These are phyloP conservation scores for Aureobasidium sp. DNA, from an alignment of 2,329 filamentous ascomycete genomes.

Conservation along the genomic window DNA sequence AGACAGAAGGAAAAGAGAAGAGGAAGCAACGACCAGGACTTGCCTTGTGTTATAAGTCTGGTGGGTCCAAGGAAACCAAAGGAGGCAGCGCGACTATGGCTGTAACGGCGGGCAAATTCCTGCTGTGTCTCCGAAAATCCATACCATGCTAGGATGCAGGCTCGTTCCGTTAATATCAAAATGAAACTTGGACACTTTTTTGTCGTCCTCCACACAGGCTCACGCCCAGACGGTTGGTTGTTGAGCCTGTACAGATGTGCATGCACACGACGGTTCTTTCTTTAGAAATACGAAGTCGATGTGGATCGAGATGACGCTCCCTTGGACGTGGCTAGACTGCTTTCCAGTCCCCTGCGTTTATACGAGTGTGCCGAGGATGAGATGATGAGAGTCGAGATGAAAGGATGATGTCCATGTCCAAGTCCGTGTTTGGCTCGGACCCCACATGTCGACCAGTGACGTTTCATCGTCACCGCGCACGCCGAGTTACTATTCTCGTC, in stretches of 20 bases:
- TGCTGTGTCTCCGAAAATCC: neutral
- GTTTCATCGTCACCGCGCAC: neutral
- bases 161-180: constrained; percentile 5
- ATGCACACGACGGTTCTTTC: neutral
- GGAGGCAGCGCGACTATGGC: constrained; percentile 1
- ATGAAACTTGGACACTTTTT: neutral
- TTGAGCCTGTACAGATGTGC: neutral
- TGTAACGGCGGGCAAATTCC: constrained; percentile 2
- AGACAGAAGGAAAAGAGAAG: neutral
- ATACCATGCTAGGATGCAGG: neutral
- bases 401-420: neutral
- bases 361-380: neutral
- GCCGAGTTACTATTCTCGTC: neutral
- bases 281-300: neutral
- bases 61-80: neutral
- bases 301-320: neutral
- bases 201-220: neutral
- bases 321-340: neutral
- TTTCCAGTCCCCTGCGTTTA: neutral
- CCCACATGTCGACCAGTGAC: neutral
- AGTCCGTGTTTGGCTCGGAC: neutral
- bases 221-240: neutral
- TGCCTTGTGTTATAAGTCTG: neutral
- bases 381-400: neutral
- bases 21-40: neutral